Evolutionary conservation across 352 stramenopile genomes (phyloP).

Genomic region (Phytophthora sp.): DNA sequence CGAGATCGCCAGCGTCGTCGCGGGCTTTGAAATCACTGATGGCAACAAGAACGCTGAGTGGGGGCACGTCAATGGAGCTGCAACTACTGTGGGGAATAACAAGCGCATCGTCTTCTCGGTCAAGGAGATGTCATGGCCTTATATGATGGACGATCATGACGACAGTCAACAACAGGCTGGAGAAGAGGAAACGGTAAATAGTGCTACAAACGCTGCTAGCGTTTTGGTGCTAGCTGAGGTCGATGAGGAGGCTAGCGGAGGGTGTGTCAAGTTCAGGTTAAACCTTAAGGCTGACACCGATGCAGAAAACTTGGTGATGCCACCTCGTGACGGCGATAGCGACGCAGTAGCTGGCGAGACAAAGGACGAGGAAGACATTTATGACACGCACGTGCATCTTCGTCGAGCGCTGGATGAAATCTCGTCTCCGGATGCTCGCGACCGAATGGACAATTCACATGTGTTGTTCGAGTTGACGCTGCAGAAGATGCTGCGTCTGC

Average conservation of each 20-base stretch:
- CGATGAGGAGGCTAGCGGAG: constrained; percentile 63
- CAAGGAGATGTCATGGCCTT: constrained; percentile 82
- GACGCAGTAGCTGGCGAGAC: constrained; percentile 20
- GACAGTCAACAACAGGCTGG: constrained; percentile 27
- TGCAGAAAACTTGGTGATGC: background rate
- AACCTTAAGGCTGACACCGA: constrained; percentile 44
- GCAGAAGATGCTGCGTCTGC: constrained; percentile 70
- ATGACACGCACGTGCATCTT: constrained; percentile 77
- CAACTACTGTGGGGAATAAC: constrained; percentile 41
- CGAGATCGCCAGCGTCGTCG: constrained; percentile 71
- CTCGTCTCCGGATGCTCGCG: constrained; percentile 67
- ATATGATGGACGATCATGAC: constrained; percentile 44
- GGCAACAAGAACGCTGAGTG: constrained; percentile 29
- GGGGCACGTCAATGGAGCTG: constrained; percentile 17
- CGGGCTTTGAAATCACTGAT: constrained; percentile 63
- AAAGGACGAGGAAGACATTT: constrained; percentile 44
- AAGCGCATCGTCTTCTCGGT: constrained; percentile 78
- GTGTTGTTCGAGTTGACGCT: constrained; percentile 83
- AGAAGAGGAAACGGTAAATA: constrained; percentile 27
- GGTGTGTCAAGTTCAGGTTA: constrained; percentile 76
- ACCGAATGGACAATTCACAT: constrained; percentile 81
- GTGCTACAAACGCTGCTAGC: constrained; percentile 44
- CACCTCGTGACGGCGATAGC: constrained; percentile 5
- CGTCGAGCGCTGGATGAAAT: constrained; percentile 65
- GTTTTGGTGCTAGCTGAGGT: constrained; percentile 77